Conservation (phyloP, 208 protist genomes). For the Jaenimonas drosophilae region DNA sequence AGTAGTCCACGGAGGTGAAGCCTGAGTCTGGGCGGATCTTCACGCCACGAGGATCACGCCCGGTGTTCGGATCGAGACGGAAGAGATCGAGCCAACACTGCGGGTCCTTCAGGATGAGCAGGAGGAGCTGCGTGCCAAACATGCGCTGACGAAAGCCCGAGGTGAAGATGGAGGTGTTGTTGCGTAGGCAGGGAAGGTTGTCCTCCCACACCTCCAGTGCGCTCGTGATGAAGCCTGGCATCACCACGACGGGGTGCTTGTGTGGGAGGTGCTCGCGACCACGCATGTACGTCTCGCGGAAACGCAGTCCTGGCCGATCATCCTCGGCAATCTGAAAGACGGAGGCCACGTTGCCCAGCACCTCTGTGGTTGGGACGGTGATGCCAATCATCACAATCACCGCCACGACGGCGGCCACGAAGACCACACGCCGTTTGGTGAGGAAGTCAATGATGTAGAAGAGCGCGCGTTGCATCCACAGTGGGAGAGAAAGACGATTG, state of each 20-base stretch:
- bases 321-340: constrained; percentile 36
- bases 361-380: constrained; percentile 2
- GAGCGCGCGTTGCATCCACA: neutral
- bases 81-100: constrained; percentile 75
- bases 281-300: constrained; percentile 38
- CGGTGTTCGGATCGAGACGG: constrained; percentile 49
- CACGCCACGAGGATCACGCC: constrained; percentile 60
- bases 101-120: constrained; percentile 60
- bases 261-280: constrained; percentile 20
- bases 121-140: constrained; percentile 71
- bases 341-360: constrained; percentile 9
- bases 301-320: constrained; percentile 52
- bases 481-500: neutral
- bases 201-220: constrained; percentile 84
- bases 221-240: constrained; percentile 79
- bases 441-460: constrained; percentile 2
- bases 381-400: constrained; percentile 16
- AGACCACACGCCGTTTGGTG: neutral
- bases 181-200: constrained; percentile 31
- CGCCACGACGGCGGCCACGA: constrained; percentile 10
- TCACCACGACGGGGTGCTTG: constrained; percentile 70
- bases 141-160: constrained; percentile 69
- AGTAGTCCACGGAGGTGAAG: constrained; percentile 81
- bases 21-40: constrained; percentile 77
- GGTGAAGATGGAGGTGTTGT: constrained; percentile 17